Base-by-base conservation (phyloP, 148 eudicot species). In the Rhododendron kiyosumense region DNA sequence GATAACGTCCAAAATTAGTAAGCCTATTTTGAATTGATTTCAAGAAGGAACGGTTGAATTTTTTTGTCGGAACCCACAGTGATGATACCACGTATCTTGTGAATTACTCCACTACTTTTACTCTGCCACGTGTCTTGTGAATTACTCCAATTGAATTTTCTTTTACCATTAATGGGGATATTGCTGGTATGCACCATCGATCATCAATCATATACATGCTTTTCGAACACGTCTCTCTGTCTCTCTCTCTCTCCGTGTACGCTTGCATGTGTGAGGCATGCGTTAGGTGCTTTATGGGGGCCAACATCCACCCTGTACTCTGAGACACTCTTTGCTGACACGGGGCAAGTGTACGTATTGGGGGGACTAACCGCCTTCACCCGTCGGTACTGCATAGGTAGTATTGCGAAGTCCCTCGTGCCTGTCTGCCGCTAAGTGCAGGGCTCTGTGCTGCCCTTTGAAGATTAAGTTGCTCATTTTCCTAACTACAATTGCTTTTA, bases 151-250 rank as follows among this genome's bases (percentile, higher is more conserved):
- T 43, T 11, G 52, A 78, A 52, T 52, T 46, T 77, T 77, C 49
- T 77, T 34, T 4, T 3, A 43, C 36, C 4, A 43, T 15, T 3
- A 22, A 9, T n/a, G 32, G 5, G 49, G 49, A 12, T 46, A 46
- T 46, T 46, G 49, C 28, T 20, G 54, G 12, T n/a, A 41, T n/a
- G 11, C 8, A 10, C 6, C 51, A 41, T 51, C 51, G 49, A 78
- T 78, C 52, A 4, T 20, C 15, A 78, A 51, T 77, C 81, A 77
- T 8, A 46, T 8, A 9, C 49, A 13, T 78, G 48, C 81, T 43
- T 11, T 78, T 79, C 81, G 46, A 79, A 79, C 81, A 79, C 81
- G 22, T 11, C 57, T 79, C 82, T 79, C 57, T 24, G 59, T 79
- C 18, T 10, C 75, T n/a, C 59, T 43, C 46, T 43, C 38, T 36